phyloP scores from a whole-genome alignment of 2,329 filamentous ascomycete genomes.

The Hypoxylon sp. region DNA sequence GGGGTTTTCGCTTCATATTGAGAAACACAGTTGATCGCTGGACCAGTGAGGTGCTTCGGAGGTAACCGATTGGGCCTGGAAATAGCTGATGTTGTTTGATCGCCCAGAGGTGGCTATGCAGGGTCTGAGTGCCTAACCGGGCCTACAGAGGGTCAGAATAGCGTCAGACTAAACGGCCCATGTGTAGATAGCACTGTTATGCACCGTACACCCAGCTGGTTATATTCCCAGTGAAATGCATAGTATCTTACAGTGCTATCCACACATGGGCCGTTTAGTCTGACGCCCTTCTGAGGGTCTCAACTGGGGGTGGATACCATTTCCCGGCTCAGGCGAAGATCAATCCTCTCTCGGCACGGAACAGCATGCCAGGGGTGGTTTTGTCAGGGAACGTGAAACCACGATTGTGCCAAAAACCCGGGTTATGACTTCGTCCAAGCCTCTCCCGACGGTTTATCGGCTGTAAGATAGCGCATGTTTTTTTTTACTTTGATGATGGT shows the following conservation, averaged over 20 bases:
- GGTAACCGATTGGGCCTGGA: conserved; percentile 36
- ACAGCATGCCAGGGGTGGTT: conserved; percentile 43
- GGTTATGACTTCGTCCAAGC: conserved; percentile 46
- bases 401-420: conserved; percentile 41
- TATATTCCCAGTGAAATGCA: too few relatives aligned
- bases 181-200: too few relatives aligned
- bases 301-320: conserved; percentile 20
- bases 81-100: conserved; percentile 47
- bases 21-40: conserved; percentile 20
- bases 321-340: conserved; percentile 39
- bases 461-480: conserved; percentile 13
- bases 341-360: conserved; percentile 37
- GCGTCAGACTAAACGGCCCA: too few relatives aligned
- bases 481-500: conserved; percentile 33
- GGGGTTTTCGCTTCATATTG: conserved; percentile 33
- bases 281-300: too few relatives aligned
- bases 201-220: too few relatives aligned
- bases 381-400: conserved; percentile 51
- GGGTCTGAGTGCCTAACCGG: conserved; percentile 23
- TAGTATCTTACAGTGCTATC: too few relatives aligned
- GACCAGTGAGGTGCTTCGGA: conserved; percentile 24
- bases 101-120: conserved; percentile 38
- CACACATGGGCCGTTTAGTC: too few relatives aligned
- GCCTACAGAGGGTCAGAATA: conserved; percentile 17
- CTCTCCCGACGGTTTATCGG: conserved; percentile 24